Base-by-base conservation (phyloP, 2,329 filamentous ascomycete genomes). In the Colletotrichum gigasporum region DNA sequence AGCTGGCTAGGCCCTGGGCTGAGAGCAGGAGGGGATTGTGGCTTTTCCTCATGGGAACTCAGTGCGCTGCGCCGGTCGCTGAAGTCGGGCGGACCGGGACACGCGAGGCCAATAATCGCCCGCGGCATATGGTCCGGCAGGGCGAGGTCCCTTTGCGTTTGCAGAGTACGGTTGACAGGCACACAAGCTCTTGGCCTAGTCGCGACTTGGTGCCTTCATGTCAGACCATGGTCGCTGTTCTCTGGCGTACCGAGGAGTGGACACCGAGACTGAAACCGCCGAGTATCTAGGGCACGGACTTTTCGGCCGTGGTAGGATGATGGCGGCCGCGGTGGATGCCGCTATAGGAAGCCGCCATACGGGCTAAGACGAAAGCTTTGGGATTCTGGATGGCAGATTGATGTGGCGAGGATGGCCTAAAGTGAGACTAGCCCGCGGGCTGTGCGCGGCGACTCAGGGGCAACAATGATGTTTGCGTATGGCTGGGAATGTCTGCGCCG, bases 381-480 rank as follows among this genome's bases (percentile, higher is more conserved):
- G 24, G 35, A 16, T 16, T 16, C 22, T 16, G 22, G 11, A 42
- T 41, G 50, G 32, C 18, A 34, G 16, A 48, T 63, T 34, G 45
- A 37, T 45, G 10, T 35, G 26, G 52, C 26, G 11, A 50, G 3
- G 1, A 12, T 50, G 26, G 32, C 16, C 53, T 44, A 52, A 47
- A 34, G 45, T 35, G 14, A 45, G 42, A 47, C 28, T 61, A 61
- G 56, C 11, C 5, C n/a, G 26, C 28, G 30, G 34, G 48, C 47
- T 61, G 48, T 48, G 55, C 28, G 32, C 37, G 26, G 24, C n/a
- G 34, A 24, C 55, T 26, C 39, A 59, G 60, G 54, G 48, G 22
- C 56, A 54, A 24, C 42, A n/a, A 24, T 30, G 34, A 50, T 28
- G 61, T 44, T 60, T 54, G 41, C 41, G 48, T 35, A 20, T 16